A percentile compares a stretch with the other conserved stretches of the same genome.
Evolutionary conservation across 768 basidiomycete species (phyloP).

Genomic region (Podaxis mareebaensis): DNA sequence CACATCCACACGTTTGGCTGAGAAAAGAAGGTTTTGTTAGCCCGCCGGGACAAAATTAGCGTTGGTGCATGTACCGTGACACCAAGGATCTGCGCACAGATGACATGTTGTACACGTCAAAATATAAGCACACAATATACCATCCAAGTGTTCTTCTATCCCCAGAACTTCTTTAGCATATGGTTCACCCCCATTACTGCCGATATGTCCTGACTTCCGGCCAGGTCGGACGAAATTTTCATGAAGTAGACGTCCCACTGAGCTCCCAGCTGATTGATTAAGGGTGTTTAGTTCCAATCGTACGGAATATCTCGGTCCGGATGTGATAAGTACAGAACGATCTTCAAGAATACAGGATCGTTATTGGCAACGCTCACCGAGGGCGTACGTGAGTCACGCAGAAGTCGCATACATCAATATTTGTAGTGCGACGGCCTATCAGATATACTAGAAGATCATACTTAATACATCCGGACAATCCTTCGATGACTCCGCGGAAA

Average conservation of each 20-base stretch:
- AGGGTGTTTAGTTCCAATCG: neutral
- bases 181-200: neutral
- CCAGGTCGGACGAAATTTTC: neutral
- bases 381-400: neutral
- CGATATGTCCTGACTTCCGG: neutral
- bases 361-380: neutral
- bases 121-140: neutral
- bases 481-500: neutral
- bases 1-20: neutral
- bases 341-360: neutral
- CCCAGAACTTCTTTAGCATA: neutral
- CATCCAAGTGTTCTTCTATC: neutral
- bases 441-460: neutral
- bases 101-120: neutral
- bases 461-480: neutral
- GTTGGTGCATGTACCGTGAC: neutral
- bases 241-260: neutral
- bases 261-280: neutral
- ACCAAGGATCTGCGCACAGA: neutral
- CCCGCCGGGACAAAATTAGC: neutral
- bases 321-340: neutral
- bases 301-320: neutral
- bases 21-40: neutral
- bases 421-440: neutral
- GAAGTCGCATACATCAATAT: neutral